Evolutionary conservation across 805 yeast species (phyloP).

Genomic region (Wickerhamomyces bisporus): DNA sequence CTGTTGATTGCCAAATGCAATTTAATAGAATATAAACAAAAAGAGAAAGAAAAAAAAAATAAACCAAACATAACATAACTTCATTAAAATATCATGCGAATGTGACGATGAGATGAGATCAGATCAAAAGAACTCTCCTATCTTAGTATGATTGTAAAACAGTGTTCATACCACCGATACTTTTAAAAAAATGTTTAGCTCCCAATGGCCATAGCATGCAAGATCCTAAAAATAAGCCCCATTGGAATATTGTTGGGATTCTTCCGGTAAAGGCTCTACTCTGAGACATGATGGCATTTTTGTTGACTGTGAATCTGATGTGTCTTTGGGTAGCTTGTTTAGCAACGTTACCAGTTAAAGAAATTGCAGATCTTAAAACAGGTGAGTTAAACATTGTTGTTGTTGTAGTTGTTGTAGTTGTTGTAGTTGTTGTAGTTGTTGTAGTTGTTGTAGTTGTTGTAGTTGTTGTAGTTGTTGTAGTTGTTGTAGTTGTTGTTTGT

Average conservation of each 20-base stretch:
- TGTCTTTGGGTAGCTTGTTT: conserved; percentile 16
- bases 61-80: conserved; percentile 1
- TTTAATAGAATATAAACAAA: no score
- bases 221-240: conserved; percentile 17
- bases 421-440: background rate
- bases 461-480: no score
- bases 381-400: conserved; percentile 22
- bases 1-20: no score
- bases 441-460: background rate
- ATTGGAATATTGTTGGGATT: conserved; percentile 18
- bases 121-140: background rate
- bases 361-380: conserved; percentile 23
- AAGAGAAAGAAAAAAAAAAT: no score
- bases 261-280: conserved; percentile 13
- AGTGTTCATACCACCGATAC: conserved; percentile 4
- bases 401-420: background rate
- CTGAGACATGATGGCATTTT: conserved; percentile 8
- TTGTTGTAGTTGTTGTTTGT: no score
- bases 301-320: conserved; percentile 16
- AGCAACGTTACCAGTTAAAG: conserved; percentile 17
- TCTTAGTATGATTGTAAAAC: background rate
- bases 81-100: background rate
- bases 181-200: conserved; percentile 9
- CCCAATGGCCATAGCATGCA: conserved; percentile 21
- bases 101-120: background rate